A percentile compares a stretch with the other conserved stretches of the same genome.
phyloP scores from a whole-genome alignment of 352 stramenopile genomes.

The Globisporangium rhizosaccharum region DNA sequence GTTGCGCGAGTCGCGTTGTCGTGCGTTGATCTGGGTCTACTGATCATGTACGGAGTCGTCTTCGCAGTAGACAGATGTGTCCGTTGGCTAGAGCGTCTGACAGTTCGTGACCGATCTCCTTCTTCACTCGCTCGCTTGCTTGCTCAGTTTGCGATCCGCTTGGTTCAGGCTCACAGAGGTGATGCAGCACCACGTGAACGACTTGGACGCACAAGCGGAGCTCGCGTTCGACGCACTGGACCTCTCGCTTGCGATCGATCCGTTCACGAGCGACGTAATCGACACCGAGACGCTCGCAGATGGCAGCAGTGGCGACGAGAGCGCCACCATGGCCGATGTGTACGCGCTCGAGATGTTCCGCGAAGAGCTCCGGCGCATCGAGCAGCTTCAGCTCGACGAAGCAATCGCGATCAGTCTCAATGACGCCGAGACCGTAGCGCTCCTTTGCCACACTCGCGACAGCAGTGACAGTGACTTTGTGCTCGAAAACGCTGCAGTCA shows the following conservation, averaged over 20 bases:
- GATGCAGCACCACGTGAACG: neutral
- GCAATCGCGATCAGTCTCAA: conserved; percentile 21
- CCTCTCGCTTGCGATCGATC: neutral
- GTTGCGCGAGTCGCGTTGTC: no score
- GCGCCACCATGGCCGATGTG: neutral
- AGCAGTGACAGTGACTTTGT: conserved; percentile 1
- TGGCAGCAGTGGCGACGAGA: neutral
- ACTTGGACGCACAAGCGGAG: neutral
- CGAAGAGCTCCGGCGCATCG: conserved; percentile 9
- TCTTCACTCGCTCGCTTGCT: no score
- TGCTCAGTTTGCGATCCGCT: no score
- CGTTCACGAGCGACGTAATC: conserved; percentile 6
- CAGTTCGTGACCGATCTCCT: no score
- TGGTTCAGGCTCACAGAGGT: no score
- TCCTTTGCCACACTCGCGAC: neutral
- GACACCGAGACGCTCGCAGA: neutral
- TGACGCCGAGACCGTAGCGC: conserved; percentile 7
- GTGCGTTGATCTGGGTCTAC: no score
- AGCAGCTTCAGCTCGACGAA: conserved; percentile 19
- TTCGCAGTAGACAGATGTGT: no score
- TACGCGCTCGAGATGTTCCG: conserved; percentile 18
- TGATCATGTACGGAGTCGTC: no score
- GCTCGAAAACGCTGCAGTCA: neutral
- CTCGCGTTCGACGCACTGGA: neutral
- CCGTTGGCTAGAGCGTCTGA: no score